Percentiles rank a stretch among this genome's conserved stretches.
phyloP scores from a whole-genome alignment of 2,329 filamentous ascomycete species.

The Malbranchea zuffiana region DNA sequence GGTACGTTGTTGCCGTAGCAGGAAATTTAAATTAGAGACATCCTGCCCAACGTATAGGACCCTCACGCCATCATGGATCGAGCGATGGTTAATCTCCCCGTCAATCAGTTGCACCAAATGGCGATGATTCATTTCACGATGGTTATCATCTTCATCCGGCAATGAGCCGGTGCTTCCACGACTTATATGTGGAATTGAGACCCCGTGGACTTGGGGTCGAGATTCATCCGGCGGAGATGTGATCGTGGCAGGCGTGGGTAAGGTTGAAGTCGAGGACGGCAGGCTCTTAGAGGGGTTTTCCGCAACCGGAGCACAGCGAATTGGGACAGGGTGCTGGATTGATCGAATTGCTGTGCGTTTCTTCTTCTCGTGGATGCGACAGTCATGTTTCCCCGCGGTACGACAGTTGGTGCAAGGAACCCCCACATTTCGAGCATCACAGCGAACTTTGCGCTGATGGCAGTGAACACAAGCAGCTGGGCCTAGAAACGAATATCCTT shows the following conservation, averaged over 20 bases:
- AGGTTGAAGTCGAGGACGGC: conserved; percentile 6
- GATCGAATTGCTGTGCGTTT: conserved; percentile 36
- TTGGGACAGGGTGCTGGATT: conserved; percentile 37
- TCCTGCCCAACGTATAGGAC: conserved; percentile 47
- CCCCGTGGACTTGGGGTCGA: conserved; percentile 13
- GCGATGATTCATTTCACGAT: conserved; percentile 35
- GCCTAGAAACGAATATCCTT: conserved; percentile 22
- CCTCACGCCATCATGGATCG: conserved; percentile 40
- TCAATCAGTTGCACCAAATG: conserved; percentile 44
- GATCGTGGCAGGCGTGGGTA: neutral
- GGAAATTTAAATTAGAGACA: conserved; percentile 46
- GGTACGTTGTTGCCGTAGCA: conserved; percentile 41
- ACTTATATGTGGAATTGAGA: conserved; percentile 19
- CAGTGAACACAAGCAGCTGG: conserved; percentile 40
- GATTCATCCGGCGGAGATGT: neutral
- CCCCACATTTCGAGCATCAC: conserved; percentile 40
- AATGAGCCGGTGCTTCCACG: conserved; percentile 21
- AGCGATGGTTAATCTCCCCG: conserved; percentile 35
- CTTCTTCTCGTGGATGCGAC: conserved; percentile 42
- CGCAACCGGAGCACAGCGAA: conserved; percentile 30
- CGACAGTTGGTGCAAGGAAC: conserved; percentile 41
- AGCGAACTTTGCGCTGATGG: conserved; percentile 43
- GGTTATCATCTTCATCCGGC: conserved; percentile 31
- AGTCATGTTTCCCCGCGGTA: conserved; percentile 33
- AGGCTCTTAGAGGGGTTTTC: conserved; percentile 7